phyloP scores from a whole-genome alignment of 495 filamentous ascomycete genomes.

The Penicillium argentinense region DNA sequence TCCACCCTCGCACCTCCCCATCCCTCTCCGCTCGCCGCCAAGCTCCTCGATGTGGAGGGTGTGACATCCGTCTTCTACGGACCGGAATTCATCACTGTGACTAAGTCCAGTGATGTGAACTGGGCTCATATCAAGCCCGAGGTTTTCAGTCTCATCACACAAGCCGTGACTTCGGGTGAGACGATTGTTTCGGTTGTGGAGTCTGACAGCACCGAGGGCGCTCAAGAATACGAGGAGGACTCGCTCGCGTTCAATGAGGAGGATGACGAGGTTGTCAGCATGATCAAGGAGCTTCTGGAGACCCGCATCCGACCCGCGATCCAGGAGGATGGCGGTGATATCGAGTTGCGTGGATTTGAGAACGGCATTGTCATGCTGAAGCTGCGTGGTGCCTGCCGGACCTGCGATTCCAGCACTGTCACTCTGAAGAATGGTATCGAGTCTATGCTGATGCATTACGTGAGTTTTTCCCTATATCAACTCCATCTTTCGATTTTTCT shows the following conservation, averaged over 20 bases:
- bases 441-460: constrained; percentile 90
- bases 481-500: constrained; percentile 10
- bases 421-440: constrained; percentile 97
- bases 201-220: constrained; percentile 53
- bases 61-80: constrained; percentile 95
- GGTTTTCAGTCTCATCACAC: constrained; percentile 91
- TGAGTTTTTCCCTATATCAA: constrained; percentile 32
- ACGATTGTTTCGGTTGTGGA: constrained; percentile 74
- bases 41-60: constrained; percentile 87
- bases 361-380: constrained; percentile 84
- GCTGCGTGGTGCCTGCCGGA: constrained; percentile 87
- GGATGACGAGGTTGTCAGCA: constrained; percentile 88
- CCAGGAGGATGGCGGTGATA: constrained; percentile 96
- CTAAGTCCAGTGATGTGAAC: constrained; percentile 79
- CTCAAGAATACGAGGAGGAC: constrained; percentile 58
- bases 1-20: constrained; percentile 85
- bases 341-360: constrained; percentile 88
- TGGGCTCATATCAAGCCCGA: constrained; percentile 97
- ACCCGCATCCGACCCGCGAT: constrained; percentile 93
- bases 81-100: constrained; percentile 93
- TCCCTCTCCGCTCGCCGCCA: constrained; percentile 87
- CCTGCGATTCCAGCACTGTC: constrained; percentile 93
- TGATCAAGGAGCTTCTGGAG: constrained; percentile 99
- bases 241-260: constrained; percentile 77
- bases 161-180: constrained; percentile 79